Conservation (phyloP, 106 monocot genomes). For the Ottelia alismoides region DNA sequence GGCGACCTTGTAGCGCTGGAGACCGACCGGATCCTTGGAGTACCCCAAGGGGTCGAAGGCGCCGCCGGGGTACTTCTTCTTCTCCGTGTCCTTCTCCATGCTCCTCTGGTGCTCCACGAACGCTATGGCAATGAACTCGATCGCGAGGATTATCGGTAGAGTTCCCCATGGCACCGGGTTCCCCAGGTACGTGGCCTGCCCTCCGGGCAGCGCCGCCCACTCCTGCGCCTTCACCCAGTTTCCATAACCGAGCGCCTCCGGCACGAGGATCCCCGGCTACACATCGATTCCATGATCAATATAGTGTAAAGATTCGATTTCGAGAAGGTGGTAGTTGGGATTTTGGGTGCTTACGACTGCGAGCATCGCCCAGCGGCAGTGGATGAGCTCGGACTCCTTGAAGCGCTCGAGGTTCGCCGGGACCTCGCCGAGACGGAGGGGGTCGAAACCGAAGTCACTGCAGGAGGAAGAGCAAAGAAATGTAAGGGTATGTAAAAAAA, state of each 20-base stretch:
- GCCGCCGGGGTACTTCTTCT: conserved; percentile 95
- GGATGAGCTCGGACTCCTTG: conserved; percentile 90
- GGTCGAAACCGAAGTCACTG: conserved; percentile 91
- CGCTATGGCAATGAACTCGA: conserved; percentile 80
- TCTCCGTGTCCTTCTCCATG: conserved; percentile 99
- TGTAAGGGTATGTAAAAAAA: no score
- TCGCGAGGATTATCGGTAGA: conserved; percentile 72
- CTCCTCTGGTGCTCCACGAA: conserved; percentile 92
- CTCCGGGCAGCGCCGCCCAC: conserved; percentile 83
- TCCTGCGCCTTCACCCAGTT: conserved; percentile 98
- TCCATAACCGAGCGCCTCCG: conserved; percentile 79
- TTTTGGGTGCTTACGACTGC: no score
- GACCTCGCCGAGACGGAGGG: conserved; percentile 68
- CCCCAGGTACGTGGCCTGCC: conserved; percentile 83
- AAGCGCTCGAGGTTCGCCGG: conserved; percentile 91
- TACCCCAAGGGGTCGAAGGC: conserved; percentile 91
- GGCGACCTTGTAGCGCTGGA: conserved; percentile 84
- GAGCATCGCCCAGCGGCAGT: conserved; percentile 97
- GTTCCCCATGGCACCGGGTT: conserved; percentile 94
- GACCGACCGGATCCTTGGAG: conserved; percentile 80
- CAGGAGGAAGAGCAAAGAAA: no score
- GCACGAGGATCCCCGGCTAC: conserved; percentile 79
- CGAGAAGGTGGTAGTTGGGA: no score
- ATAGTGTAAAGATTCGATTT: no score
- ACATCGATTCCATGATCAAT: no score